Percentiles rank a stretch among this genome's conserved stretches.
These are phyloP conservation scores for Postia placenta DNA, from an alignment of 768 basidiomycete species.

Conservation along the genomic window DNA sequence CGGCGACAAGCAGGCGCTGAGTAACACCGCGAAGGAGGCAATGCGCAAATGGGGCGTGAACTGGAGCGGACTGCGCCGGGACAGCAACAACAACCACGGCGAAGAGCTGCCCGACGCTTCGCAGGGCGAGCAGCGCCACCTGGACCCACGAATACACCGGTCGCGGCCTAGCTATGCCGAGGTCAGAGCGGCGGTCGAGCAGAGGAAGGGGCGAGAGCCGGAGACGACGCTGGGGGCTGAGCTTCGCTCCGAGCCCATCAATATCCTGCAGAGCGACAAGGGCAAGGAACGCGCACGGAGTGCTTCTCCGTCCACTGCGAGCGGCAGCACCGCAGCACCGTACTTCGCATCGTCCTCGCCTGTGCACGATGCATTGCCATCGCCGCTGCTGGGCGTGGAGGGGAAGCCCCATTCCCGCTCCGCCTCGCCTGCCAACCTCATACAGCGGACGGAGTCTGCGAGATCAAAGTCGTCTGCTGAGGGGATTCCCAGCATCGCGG, in stretches of 20 bases:
- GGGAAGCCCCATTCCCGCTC: conserved; percentile 4
- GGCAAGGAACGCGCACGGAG: conserved; percentile 16
- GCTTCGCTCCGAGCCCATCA: conserved; percentile 27
- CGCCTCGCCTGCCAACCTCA: conserved; percentile 29
- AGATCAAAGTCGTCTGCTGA: conserved; percentile 12
- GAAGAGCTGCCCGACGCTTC: conserved; percentile 23
- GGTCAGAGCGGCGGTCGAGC: conserved; percentile 69
- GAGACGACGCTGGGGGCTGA: conserved; percentile 8
- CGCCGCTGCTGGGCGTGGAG: not conserved
- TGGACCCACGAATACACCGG: conserved; percentile 25
- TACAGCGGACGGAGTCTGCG: conserved; percentile 27
- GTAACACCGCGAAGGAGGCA: conserved; percentile 79
- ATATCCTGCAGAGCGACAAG: conserved; percentile 23
- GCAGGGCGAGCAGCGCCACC: conserved; percentile 20
- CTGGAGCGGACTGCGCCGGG: conserved; percentile 64
- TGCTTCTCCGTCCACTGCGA: conserved; percentile 1
- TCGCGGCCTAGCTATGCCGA: conserved; percentile 63
- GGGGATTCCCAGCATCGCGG: conserved; percentile 10
- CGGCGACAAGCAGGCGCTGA: conserved; percentile 78
- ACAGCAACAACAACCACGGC: conserved; percentile 21
- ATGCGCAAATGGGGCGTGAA: conserved; percentile 91
- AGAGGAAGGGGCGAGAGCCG: conserved; percentile 47
- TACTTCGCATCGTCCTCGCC: conserved; percentile 1
- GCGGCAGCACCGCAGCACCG: not conserved
- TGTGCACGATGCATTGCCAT: not conserved